These are phyloP conservation scores for Talaromyces sp. DNA, from an alignment of 2,329 filamentous ascomycete species.

Conservation along the genomic window DNA sequence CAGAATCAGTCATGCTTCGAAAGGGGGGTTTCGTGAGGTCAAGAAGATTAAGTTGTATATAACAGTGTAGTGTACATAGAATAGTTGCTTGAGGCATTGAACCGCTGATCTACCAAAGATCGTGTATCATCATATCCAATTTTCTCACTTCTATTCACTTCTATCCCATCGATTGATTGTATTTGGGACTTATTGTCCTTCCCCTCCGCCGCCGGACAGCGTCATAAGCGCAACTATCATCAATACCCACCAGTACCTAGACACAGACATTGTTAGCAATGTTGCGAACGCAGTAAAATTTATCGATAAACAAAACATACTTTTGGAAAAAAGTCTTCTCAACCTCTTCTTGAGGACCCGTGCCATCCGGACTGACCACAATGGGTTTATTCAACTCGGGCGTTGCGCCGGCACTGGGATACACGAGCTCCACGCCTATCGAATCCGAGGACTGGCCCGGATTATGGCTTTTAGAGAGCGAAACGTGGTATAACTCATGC, in stretches of 20 bases:
- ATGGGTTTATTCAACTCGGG: constrained; percentile 39
- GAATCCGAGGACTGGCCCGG: constrained; percentile 17
- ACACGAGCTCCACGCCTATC: constrained; percentile 31
- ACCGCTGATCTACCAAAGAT: not conserved
- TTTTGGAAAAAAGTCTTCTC: constrained; percentile 45
- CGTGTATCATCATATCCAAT: not conserved
- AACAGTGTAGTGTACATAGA: constrained; percentile 8
- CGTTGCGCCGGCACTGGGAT: constrained; percentile 26
- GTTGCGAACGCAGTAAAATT: not conserved
- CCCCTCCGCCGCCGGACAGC: constrained; percentile 39
- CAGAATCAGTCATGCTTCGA: too few species aligned
- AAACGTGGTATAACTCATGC: constrained; percentile 37
- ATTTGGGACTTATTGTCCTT: constrained; percentile 20
- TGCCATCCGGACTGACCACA: constrained; percentile 35
- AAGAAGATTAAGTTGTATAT: not conserved
- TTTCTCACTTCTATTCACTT: not conserved
- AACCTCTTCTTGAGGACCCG: constrained; percentile 32
- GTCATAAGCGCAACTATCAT: constrained; percentile 38
- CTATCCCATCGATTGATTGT: too few species aligned
- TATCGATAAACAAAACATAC: constrained; percentile 29
- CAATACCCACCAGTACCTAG: constrained; percentile 46
- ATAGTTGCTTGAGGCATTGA: not conserved
- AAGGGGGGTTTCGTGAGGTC: not conserved
- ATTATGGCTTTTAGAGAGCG: constrained; percentile 26
- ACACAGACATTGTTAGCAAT: not conserved